Base-by-base conservation (phyloP, 1,284 basidiomycete species). In the Boletellus sp. region DNA sequence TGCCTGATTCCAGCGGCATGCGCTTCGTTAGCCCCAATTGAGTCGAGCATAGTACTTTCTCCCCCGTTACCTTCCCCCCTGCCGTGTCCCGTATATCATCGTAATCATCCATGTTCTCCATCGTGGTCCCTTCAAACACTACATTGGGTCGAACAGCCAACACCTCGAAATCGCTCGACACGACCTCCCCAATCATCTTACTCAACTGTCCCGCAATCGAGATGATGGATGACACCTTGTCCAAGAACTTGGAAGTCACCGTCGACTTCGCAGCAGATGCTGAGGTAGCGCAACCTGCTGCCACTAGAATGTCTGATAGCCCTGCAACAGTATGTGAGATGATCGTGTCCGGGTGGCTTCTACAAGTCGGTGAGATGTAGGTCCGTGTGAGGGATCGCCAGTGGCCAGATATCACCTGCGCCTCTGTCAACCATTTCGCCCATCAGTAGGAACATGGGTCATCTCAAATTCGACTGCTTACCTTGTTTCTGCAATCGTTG, bases 381-480 rank as follows among this genome's bases (percentile, higher is more conserved):
- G 58, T 6, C 15, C 58, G 58, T 1, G 57, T 58, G 38, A 60
- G 58, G 24, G 55, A 45, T 19, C 57, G 47, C 57, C 58, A 60
- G 18, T 48, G 48, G 1, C 55, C 57, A 1, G 47, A 58, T 24
- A 49, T 44, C 8, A 43, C 12, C 24, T 60, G 57, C 0, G 44
- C 21, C 26, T 49, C 56, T 58, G 44, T 44, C 15, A 6, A 5
- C 2, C 38, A 38, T 21, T 21, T 38, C 35, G 8, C 15, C 1
- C 35, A 10, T 38, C 8, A 38, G 12, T 8, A 11, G 37, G 8
- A 21, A 21, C 7, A 21, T 5, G 1, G 19, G 19, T 11, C 37
- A 21, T 8, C 7, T 24, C 1, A 42, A n/a, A 18, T 1, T 19
- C 18, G 1, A 52, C 15, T 1, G 10, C 53, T 26, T 12, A 49